A percentile compares a stretch with the other conserved stretches of the same genome.
These are phyloP conservation scores for Venturia asperata DNA, from an alignment of 2,329 filamentous ascomycete genomes.

Conservation along the genomic window DNA sequence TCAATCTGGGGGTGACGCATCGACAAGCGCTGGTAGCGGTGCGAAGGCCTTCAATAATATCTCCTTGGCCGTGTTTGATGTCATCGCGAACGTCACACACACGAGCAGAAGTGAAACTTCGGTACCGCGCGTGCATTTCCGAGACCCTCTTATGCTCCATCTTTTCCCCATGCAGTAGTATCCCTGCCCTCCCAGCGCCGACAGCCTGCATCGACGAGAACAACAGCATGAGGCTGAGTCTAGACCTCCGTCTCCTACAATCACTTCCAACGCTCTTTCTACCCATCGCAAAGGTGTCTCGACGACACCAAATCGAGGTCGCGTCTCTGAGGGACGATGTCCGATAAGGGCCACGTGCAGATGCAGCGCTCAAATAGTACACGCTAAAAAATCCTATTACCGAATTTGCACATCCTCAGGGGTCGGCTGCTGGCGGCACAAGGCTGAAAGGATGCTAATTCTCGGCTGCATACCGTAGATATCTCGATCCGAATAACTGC, in stretches of 20 bases:
- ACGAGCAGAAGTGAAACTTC: neutral
- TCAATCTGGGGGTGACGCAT: neutral
- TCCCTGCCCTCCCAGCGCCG: neutral
- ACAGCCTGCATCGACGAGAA: neutral
- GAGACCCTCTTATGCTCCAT: neutral
- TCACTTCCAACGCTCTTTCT: neutral
- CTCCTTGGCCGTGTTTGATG: neutral
- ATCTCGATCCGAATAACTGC: neutral
- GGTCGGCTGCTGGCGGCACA: neutral
- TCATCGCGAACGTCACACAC: slow-evolving; percentile 7
- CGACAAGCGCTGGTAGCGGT: neutral
- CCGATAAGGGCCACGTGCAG: neutral
- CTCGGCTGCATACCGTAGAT: neutral
- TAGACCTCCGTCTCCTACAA: neutral
- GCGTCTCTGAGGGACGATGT: neutral
- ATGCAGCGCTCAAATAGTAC: neutral
- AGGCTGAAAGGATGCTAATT: neutral
- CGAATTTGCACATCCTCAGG: neutral
- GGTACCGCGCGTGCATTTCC: neutral
- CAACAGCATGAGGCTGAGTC: neutral
- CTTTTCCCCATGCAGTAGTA: slow-evolving; percentile 6
- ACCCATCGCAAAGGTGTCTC: neutral
- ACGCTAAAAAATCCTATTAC: neutral
- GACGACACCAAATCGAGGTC: neutral
- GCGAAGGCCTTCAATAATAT: neutral